Conservation (phyloP, 768 basidiomycete genomes). For the Jaapia argillacea region DNA sequence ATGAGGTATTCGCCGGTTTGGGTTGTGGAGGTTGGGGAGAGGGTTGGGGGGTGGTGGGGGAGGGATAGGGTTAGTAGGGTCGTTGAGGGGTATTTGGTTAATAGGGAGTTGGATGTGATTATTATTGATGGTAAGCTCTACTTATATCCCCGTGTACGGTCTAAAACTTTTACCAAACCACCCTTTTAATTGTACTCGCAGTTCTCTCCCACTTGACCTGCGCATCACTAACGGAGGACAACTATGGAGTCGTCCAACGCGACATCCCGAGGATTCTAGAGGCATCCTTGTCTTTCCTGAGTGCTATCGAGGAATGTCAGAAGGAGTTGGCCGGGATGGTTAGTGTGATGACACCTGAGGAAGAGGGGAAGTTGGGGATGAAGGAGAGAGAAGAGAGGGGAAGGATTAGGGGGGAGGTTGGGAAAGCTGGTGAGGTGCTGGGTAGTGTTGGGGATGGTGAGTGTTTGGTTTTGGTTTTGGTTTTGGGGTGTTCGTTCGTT, state of each 20-base stretch:
- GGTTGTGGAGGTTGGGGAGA: conserved; percentile 16
- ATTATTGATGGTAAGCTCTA: conserved; percentile 43
- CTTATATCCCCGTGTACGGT: conserved; percentile 11
- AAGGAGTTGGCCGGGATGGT: conserved; percentile 35
- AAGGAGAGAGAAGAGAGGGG: conserved; percentile 27
- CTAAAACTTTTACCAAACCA: neutral
- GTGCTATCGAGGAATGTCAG: conserved; percentile 57
- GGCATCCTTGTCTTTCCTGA: conserved; percentile 57
- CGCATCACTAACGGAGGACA: conserved; percentile 71
- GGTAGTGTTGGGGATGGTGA: conserved; percentile 48
- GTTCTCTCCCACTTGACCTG: conserved; percentile 60
- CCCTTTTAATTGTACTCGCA: conserved; percentile 15
- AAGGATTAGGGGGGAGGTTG: conserved; percentile 36
- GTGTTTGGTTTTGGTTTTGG: conserved; percentile 15
- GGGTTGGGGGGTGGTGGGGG: conserved; percentile 43
- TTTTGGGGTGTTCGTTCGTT: neutral
- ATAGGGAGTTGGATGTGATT: conserved; percentile 51
- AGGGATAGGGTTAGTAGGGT: conserved; percentile 40
- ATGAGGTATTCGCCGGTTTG: conserved; percentile 21
- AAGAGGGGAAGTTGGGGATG: conserved; percentile 9
- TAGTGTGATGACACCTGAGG: neutral
- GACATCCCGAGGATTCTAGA: conserved; percentile 80
- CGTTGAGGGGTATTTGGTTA: conserved; percentile 47
- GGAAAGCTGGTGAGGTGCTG: conserved; percentile 44
- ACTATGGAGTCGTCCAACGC: conserved; percentile 74